These are phyloP conservation scores for Daldinia loculata DNA, from an alignment of 495 filamentous ascomycete species.

Conservation along the genomic window DNA sequence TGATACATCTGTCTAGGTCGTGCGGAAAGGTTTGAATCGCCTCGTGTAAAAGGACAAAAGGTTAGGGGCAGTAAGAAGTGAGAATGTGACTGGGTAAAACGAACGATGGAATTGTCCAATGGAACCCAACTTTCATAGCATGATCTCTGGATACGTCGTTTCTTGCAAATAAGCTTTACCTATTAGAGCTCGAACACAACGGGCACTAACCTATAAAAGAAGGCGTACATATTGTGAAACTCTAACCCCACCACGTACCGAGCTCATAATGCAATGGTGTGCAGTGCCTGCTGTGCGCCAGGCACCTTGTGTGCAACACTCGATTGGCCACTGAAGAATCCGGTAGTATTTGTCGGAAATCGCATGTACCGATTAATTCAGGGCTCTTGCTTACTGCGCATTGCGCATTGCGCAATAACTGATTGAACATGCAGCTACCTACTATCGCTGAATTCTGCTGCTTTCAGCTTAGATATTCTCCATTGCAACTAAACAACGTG, in stretches of 20 bases:
- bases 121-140: conserved; percentile 13
- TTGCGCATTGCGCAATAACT: neutral
- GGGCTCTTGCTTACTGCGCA: neutral
- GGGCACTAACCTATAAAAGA: conserved; percentile 38
- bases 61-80: neutral
- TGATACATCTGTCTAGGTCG: neutral
- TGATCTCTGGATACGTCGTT: conserved; percentile 28
- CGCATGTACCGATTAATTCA: conserved; percentile 26
- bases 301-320: neutral
- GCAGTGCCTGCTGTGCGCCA: neutral
- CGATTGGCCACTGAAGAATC: conserved; percentile 21
- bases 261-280: conserved; percentile 21
- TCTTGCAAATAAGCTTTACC: conserved; percentile 19
- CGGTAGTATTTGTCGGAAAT: conserved; percentile 22
- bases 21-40: neutral
- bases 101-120: conserved; percentile 35
- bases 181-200: conserved; percentile 23
- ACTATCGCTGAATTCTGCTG: conserved; percentile 4
- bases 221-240: conserved; percentile 41
- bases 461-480: conserved; percentile 3
- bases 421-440: neutral
- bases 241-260: conserved; percentile 24
- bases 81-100: conserved; percentile 21
- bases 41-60: neutral
- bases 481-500: neutral